Conservation (phyloP, 2,329 filamentous ascomycete species). For the Alternaria metachromatica region DNA sequence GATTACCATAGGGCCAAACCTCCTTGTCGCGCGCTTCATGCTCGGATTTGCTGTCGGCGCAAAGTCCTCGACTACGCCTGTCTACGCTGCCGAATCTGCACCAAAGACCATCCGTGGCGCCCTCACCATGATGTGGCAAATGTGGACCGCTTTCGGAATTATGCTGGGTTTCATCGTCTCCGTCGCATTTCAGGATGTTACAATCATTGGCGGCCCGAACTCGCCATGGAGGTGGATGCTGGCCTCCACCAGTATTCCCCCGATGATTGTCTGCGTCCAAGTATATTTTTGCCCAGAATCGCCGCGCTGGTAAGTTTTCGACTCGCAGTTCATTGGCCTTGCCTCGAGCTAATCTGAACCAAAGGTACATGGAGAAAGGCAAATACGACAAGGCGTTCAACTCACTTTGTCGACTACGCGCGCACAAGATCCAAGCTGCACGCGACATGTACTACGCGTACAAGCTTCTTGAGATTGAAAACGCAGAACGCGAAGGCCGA, state of each 20-base stretch:
- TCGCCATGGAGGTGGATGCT: constrained; percentile 45
- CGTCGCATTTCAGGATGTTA: constrained; percentile 37
- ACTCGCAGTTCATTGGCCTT: not conserved
- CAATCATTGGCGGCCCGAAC: constrained; percentile 26
- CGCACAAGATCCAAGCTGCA: constrained; percentile 61
- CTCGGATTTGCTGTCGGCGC: constrained; percentile 44
- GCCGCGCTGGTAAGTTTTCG: constrained; percentile 32
- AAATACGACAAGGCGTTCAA: constrained; percentile 42
- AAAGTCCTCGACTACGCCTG: constrained; percentile 52
- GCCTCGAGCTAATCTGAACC: not conserved
- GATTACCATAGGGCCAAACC: constrained; percentile 26
- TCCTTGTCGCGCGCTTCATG: constrained; percentile 41
- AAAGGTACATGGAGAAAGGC: constrained; percentile 44
- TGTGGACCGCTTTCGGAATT: constrained; percentile 49
- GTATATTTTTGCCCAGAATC: constrained; percentile 42
- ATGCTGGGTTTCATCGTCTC: constrained; percentile 43
- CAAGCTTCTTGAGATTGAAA: constrained; percentile 46
- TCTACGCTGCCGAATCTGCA: constrained; percentile 58
- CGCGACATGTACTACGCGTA: constrained; percentile 62
- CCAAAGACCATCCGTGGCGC: constrained; percentile 58
- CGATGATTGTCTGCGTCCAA: constrained; percentile 38
- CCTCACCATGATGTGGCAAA: constrained; percentile 61
- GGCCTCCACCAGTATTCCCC: constrained; percentile 40
- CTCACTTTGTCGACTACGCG: constrained; percentile 59
- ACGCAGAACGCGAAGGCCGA: constrained; percentile 41